phyloP scores from a whole-genome alignment of 2,329 filamentous ascomycete genomes.

The Thermothelomyces thermophilus region DNA sequence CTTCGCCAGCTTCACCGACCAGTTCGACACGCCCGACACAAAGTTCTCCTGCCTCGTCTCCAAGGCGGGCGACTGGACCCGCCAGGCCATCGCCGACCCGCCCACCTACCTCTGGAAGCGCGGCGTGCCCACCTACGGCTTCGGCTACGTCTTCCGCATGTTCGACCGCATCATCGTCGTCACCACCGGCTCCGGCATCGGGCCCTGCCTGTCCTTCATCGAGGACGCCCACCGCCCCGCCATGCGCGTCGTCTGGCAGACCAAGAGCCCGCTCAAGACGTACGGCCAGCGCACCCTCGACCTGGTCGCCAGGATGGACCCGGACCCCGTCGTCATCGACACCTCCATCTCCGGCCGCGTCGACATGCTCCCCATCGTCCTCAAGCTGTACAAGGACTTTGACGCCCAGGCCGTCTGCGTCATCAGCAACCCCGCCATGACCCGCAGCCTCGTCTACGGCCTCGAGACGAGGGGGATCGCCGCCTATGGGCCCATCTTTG shows the following conservation, averaged over 20 bases:
- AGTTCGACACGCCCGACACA: constrained; percentile 22
- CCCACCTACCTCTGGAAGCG: constrained; percentile 52
- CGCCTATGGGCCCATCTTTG: constrained; percentile 33
- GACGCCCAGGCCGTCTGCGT: constrained; percentile 31
- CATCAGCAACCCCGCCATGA: constrained; percentile 31
- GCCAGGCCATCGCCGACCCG: constrained; percentile 45
- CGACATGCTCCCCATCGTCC: constrained; percentile 28
- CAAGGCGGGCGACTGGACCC: constrained; percentile 60
- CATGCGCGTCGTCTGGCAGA: constrained; percentile 33
- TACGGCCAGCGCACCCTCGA: constrained; percentile 29
- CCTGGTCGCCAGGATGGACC: constrained; percentile 26
- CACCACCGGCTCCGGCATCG: constrained; percentile 58
- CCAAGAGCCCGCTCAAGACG: constrained; percentile 29
- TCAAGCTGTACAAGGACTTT: constrained; percentile 24
- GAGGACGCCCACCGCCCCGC: constrained; percentile 34
- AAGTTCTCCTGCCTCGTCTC: constrained; percentile 54
- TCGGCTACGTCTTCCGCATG: constrained; percentile 50
- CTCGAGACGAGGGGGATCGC: constrained; percentile 30
- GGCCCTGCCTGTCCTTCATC: constrained; percentile 50
- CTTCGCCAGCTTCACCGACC: constrained; percentile 54
- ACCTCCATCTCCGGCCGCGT: constrained; percentile 27
- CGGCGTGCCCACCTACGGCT: constrained; percentile 52
- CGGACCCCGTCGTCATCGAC: constrained; percentile 30
- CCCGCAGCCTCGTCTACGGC: constrained; percentile 28
- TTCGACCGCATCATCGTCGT: constrained; percentile 53